Conservation (phyloP, 2,329 filamentous ascomycete species). For the Botryotinia convoluta region DNA sequence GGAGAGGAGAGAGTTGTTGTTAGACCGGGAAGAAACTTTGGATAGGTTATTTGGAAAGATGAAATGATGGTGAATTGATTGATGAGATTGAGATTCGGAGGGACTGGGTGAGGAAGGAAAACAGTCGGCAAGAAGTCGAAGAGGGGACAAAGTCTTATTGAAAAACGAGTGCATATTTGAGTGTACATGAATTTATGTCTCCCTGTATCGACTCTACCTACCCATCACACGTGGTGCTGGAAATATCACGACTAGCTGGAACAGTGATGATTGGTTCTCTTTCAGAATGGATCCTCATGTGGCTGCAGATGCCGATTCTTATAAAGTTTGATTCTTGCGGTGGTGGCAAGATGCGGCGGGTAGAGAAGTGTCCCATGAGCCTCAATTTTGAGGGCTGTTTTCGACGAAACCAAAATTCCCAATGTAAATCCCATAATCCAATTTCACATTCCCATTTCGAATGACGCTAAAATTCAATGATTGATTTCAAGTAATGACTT, state of each 20-base stretch:
- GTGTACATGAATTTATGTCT: neutral
- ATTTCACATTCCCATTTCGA: constrained; percentile 22
- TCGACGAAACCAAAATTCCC: neutral
- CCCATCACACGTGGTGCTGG: neutral
- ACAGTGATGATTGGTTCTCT: neutral
- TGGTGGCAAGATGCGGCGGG: neutral
- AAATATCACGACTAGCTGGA: neutral
- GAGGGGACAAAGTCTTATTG: neutral
- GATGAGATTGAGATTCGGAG: neutral
- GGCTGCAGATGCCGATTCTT: neutral
- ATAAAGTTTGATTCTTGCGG: neutral
- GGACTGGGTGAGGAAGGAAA: neutral
- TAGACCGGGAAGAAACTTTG: neutral
- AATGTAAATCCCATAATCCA: neutral
- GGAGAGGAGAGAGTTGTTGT: neutral
- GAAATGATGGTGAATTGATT: neutral
- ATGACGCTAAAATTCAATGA: constrained; percentile 32
- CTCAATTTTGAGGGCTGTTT: neutral
- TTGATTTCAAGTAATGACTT: constrained; percentile 5
- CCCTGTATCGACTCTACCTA: neutral
- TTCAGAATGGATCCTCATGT: neutral
- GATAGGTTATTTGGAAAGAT: neutral
- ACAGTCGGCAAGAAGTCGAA: neutral
- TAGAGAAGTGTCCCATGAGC: neutral
- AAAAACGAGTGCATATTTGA: neutral